Conservation (phyloP, 129 eudicot species). For the Artemisia tridentata region DNA sequence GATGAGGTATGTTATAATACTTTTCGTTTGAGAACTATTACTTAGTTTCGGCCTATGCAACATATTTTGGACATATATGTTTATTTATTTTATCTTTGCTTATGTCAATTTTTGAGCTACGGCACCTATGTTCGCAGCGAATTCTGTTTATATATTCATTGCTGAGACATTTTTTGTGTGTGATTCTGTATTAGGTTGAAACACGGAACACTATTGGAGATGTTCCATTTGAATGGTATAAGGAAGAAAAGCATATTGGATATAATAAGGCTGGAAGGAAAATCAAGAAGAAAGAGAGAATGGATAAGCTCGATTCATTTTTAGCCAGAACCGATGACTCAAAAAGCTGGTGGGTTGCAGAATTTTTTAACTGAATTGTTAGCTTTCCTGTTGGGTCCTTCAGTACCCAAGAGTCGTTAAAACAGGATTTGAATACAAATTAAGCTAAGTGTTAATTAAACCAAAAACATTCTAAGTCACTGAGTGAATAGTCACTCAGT, state of each 20-base stretch:
- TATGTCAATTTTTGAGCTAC: no score
- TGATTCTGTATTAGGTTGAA: constrained; percentile 51
- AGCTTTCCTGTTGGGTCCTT: no score
- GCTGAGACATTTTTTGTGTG: background rate
- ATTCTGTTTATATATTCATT: constrained; percentile 1
- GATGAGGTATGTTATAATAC: constrained; percentile 61
- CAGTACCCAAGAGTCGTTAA: no score
- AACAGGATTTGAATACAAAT: no score
- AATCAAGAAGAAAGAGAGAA: constrained; percentile 90
- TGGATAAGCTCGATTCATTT: constrained; percentile 64
- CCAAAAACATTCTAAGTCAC: no score
- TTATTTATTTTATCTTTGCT: no score
- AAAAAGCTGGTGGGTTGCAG: constrained; percentile 66
- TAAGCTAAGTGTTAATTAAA: no score
- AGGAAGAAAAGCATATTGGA: constrained; percentile 96
- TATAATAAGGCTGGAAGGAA: constrained; percentile 84
- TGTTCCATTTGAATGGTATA: constrained; percentile 91
- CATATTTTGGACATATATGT: no score
- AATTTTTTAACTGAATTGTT: background rate
- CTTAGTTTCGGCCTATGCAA: background rate
- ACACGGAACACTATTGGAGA: constrained; percentile 91
- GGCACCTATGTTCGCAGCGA: no score
- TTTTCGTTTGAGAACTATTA: background rate
- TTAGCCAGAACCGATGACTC: constrained; percentile 78
- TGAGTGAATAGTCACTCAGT: no score